phyloP scores from a whole-genome alignment of 2,329 filamentous ascomycete genomes.

The Neocatenulostroma microsporum region DNA sequence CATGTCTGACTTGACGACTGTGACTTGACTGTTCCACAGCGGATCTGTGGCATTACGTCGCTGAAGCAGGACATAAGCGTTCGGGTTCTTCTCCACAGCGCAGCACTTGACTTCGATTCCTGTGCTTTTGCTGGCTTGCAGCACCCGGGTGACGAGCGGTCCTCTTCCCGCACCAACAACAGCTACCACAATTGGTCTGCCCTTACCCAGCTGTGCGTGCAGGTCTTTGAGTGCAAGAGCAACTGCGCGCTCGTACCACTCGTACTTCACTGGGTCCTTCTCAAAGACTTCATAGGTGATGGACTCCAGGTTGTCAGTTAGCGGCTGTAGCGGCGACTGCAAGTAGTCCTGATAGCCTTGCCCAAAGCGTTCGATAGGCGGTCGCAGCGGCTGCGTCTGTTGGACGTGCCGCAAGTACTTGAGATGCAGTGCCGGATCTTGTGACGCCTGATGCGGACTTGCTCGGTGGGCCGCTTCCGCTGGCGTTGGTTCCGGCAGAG shows the following conservation, averaged over 20 bases:
- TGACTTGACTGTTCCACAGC: conserved; percentile 70
- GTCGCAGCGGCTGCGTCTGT: conserved; percentile 62
- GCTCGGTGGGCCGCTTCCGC: conserved; percentile 61
- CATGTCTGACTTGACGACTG: conserved; percentile 94
- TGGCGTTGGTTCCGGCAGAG: conserved; percentile 50
- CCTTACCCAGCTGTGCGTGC: conserved; percentile 68
- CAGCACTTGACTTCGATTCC: conserved; percentile 76
- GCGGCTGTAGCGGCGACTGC: conserved; percentile 85
- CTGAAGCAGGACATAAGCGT: conserved; percentile 88
- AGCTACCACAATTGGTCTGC: conserved; percentile 68
- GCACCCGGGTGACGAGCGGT: conserved; percentile 77
- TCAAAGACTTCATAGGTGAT: conserved; percentile 98
- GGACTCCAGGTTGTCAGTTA: conserved; percentile 93
- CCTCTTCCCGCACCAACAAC: conserved; percentile 91
- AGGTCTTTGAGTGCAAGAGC: conserved; percentile 75
- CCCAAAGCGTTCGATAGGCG: conserved; percentile 58
- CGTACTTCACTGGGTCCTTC: conserved; percentile 95
- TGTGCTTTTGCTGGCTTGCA: conserved; percentile 69
- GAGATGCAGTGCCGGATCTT: conserved; percentile 54
- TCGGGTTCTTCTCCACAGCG: conserved; percentile 97
- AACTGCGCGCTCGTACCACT: conserved; percentile 85
- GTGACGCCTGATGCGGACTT: conserved; percentile 6
- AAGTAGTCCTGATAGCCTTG: conserved; percentile 85
- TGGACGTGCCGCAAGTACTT: conserved; percentile 81
- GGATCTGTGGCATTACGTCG: conserved; percentile 66